Conservation (phyloP, 225 moss, liverwort and hornwort species). For the Bryoerythrophyllum caledonicum region DNA sequence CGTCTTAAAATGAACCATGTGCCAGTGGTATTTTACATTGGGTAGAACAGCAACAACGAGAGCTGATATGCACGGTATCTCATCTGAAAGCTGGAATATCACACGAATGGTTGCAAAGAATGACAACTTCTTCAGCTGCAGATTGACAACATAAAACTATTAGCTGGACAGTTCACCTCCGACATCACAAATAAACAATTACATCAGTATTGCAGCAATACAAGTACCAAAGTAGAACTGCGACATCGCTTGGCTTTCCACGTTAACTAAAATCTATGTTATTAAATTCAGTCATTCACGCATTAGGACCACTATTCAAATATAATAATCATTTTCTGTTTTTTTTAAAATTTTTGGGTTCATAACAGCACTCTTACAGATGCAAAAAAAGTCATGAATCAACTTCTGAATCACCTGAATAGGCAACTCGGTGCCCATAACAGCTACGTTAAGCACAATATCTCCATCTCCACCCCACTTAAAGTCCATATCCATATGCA, state of each 20-base stretch:
- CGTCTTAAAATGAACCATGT: conserved; percentile 6
- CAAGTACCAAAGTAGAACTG: conserved; percentile 1
- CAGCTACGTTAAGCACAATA: conserved; percentile 70
- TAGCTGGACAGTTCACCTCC: conserved; percentile 13
- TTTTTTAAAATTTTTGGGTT: no score
- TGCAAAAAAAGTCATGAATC: neutral
- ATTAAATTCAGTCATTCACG: neutral
- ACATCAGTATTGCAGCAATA: neutral
- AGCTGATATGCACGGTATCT: conserved; percentile 95
- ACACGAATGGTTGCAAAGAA: conserved; percentile 91
- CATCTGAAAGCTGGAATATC: conserved; percentile 87
- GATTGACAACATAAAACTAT: conserved; percentile 16
- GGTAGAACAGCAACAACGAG: conserved; percentile 85
- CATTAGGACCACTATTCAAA: neutral
- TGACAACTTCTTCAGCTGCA: conserved; percentile 84
- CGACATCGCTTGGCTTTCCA: neutral
- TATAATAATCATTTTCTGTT: neutral
- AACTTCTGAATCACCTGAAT: conserved; percentile 73
- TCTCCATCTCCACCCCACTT: conserved; percentile 90
- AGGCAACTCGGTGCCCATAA: conserved; percentile 73
- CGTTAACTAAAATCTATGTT: neutral
- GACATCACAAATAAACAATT: neutral
- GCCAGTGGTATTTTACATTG: conserved; percentile 44
- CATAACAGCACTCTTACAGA: neutral
- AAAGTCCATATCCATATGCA: conserved; percentile 86